Evolutionary conservation across 2,329 filamentous ascomycete genomes (phyloP).

Genomic region (Clonostachys solani): DNA sequence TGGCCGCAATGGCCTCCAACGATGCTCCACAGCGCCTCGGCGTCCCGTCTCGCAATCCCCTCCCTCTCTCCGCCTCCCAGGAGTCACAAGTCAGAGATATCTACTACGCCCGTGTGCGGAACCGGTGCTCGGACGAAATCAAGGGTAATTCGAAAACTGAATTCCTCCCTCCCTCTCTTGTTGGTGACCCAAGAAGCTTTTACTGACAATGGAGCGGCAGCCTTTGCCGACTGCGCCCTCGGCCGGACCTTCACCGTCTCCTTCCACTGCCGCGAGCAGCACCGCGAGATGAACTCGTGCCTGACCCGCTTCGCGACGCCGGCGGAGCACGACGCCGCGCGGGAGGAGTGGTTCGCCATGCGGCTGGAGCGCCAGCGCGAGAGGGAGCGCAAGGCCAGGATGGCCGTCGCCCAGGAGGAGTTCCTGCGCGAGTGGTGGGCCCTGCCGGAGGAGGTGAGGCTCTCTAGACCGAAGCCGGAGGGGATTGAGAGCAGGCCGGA

Average conservation of each 20-base stretch:
- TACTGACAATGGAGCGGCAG: conserved; percentile 37
- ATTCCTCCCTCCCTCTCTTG: not conserved
- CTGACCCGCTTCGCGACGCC: conserved; percentile 86
- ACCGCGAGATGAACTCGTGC: conserved; percentile 87
- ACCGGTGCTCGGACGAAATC: conserved; percentile 72
- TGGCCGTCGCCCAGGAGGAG: conserved; percentile 58
- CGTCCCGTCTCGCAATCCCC: conserved; percentile 68
- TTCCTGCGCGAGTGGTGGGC: conserved; percentile 68
- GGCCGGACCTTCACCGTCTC: conserved; percentile 83
- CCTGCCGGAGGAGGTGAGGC: conserved; percentile 50
- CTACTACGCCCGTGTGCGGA: conserved; percentile 75
- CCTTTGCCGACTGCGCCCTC: conserved; percentile 86
- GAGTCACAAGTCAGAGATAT: conserved; percentile 78
- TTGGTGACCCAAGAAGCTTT: not conserved
- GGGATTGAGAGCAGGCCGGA: conserved; percentile 47
- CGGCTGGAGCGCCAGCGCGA: conserved; percentile 66
- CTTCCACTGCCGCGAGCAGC: conserved; percentile 77
- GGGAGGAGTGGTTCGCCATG: conserved; percentile 88
- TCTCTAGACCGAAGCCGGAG: conserved; percentile 43
- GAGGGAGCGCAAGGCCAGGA: conserved; percentile 57
- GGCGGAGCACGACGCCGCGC: conserved; percentile 78
- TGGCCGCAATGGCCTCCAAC: conserved; percentile 26
- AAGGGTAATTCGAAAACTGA: conserved; percentile 48
- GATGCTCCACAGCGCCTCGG: conserved; percentile 25
- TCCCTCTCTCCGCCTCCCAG: conserved; percentile 78